Evolutionary conservation across 805 yeast species (phyloP).

Genomic region (Brettanomyces sp.): DNA sequence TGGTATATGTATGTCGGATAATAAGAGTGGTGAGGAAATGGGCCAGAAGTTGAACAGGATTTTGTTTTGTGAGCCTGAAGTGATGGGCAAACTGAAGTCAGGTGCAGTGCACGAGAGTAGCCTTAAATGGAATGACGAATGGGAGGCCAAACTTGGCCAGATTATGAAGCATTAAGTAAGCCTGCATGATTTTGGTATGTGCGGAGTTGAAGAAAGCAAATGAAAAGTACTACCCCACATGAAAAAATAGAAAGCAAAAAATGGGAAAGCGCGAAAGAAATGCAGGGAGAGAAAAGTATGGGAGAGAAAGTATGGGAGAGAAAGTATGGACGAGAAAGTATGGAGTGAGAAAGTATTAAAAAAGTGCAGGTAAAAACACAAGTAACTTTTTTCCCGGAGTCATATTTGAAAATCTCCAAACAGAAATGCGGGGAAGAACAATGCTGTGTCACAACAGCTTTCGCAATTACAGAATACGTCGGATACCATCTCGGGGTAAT

Average conservation of each 20-base stretch:
- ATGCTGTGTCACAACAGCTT: no score
- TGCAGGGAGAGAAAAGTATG: not conserved
- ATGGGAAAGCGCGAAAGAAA: not conserved
- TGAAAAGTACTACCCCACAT: not conserved
- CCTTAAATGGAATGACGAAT: slow-evolving; percentile 65
- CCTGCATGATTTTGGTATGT: not conserved
- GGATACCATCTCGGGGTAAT: no score
- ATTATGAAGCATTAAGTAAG: not conserved
- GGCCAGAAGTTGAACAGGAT: slow-evolving; percentile 27
- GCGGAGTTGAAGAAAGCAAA: not conserved
- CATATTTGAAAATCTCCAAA: no score
- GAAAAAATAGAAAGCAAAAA: not conserved
- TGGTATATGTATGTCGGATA: slow-evolving; percentile 48
- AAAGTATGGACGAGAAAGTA: no score
- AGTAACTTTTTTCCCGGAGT: no score
- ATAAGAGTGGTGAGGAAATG: slow-evolving; percentile 32
- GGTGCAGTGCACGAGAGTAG: slow-evolving; percentile 73
- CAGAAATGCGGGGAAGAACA: no score
- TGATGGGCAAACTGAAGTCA: slow-evolving; percentile 32
- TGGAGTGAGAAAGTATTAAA: no score
- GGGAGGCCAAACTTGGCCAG: slow-evolving; percentile 44
- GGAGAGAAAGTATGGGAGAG: no score
- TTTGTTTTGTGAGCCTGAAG: slow-evolving; percentile 17
- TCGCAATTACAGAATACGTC: no score
- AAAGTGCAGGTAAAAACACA: no score